phyloP scores from a whole-genome alignment of 495 filamentous ascomycete species.

The Aspergillus sparsus region DNA sequence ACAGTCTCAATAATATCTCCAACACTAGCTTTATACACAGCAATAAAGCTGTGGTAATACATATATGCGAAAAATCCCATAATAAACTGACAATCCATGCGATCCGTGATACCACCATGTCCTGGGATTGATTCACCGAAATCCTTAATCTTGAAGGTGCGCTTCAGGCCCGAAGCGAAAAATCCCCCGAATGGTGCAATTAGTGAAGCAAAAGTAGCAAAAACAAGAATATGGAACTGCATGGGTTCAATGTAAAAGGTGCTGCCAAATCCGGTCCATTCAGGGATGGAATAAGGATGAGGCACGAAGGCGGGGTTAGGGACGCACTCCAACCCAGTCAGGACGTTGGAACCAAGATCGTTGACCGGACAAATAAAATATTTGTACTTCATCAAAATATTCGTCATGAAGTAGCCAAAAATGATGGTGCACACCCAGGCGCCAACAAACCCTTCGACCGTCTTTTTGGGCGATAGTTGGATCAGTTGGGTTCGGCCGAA shows the following conservation, averaged over 20 bases:
- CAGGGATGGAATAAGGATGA: conserved; percentile 77
- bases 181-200: conserved; percentile 99
- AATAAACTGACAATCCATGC: conserved; percentile 99
- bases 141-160: conserved; percentile 99
- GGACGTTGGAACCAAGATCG: conserved; percentile 89
- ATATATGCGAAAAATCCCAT: conserved; percentile 99
- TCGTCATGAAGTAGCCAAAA: conserved; percentile 81
- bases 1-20: conserved; percentile 85
- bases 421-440: conserved; percentile 94
- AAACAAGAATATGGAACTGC: conserved; percentile 89
- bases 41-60: conserved; percentile 98
- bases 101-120: conserved; percentile 97
- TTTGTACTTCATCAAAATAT: conserved; percentile 85
- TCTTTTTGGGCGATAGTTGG: conserved; percentile 99
- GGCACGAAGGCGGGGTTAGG: conserved; percentile 93
- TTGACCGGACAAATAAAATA: conserved; percentile 99
- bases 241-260: conserved; percentile 75
- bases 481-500: conserved; percentile 97
- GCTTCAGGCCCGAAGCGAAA: conserved; percentile 96
- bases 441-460: conserved; percentile 95
- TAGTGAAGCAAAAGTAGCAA: conserved; percentile 92
- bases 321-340: conserved; percentile 85
- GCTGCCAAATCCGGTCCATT: conserved; percentile 61
- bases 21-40: conserved; percentile 75
- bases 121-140: conserved; percentile 98